Evolutionary conservation across 352 stramenopile genomes (phyloP), one percentile per base, ranked within the genome.

Genomic region (Globisporangium perplexum): DNA sequence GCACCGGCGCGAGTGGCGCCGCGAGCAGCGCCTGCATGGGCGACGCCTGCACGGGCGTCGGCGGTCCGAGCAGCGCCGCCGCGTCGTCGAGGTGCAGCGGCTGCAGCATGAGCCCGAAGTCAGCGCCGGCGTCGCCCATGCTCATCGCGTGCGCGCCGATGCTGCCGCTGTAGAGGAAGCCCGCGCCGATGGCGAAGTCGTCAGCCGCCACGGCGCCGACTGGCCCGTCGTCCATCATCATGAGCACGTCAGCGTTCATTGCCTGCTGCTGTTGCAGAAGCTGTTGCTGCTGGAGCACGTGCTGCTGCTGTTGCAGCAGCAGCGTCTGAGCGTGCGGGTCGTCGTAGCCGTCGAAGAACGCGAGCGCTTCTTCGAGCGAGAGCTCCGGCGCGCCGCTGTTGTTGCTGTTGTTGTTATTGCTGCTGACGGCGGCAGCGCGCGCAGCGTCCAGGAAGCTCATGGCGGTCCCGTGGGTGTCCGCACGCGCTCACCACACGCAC

Each of bases 301-400:
- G 45, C 3, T 43, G 35, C 14, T 59, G 53, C 11, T 11, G 22
- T 22, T 45, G 48, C 18, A n/a, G n/a, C n/a, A n/a, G n/a, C n/a
- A n/a, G n/a, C n/a, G 50, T 43, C 15, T 49, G 23, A 30, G 35
- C 35, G 31, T 23, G 15, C 31, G 55, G 15, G 39, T 61, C 47
- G 23, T 61, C 55, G 41, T 47, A 61, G 55, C 47, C 47, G 47
- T 61, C 55, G 26, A 61, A 61, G 55, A 61, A 61, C 39, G 55
- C 55, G 47, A 61, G 55, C 36, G 55, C 55, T 46, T 61, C 55
- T 55, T 61, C 55, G 38, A 61, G 47, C 39, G 55, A 61, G 28
- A 61, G 18, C 47, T 61, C 55, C 4, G n/a, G 31, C 15, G 28
- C 41, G 45, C 31, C 12, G 12, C 31, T 38, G 31, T 12, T 38